Base-by-base conservation (phyloP, 768 basidiomycete species). In the Boletus rubropictus region DNA sequence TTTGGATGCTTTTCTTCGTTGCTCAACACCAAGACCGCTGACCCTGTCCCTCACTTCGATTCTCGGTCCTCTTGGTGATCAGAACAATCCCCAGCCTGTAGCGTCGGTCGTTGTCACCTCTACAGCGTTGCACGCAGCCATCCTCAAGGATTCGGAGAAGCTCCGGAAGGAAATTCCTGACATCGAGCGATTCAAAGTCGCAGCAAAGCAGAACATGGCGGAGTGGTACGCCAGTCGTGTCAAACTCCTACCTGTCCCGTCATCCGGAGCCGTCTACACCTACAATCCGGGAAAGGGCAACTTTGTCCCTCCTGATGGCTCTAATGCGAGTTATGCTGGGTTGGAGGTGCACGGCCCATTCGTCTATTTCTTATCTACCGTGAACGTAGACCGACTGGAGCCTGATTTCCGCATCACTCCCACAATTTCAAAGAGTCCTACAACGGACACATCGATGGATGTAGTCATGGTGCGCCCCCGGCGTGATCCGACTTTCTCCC, bases 331-430 rank as follows among this genome's bases (percentile, higher is more conserved):
- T 15, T 56, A 65, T 33, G 63, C 71, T 2, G 58, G 69, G n/a
- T 60, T 79, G 11, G 70, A 74, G 31, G 51, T 91, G 9, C 56
- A 72, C 3, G 94, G 91, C 2, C 91, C 91, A 5, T 96, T 94
- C 59, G 72, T 76, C 22, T 98, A 97, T 67, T 88, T 96, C 62
- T 66, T 93, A 21, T 79, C 86, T 8, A 85, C 87, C 0, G 74
- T 86, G 44, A 88, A 91, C 51, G 87, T 87, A 35, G 88, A 91
- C 66, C 77, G 95, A 11, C 72, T 98, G 53, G 95, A 98, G 65
- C 80, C 87, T 5, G 62, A 71, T 11, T 95, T 97, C 63, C 74
- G 80, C 49, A 87, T 96, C 49, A 72, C 80, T 14, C 90, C 94
- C 14, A 73, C 81, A 41, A 65, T 74, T 7, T 72, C 72, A 31